Evolutionary conservation across 805 yeast genomes (phyloP).

Genomic region (Wickerhamiella dianesei): DNA sequence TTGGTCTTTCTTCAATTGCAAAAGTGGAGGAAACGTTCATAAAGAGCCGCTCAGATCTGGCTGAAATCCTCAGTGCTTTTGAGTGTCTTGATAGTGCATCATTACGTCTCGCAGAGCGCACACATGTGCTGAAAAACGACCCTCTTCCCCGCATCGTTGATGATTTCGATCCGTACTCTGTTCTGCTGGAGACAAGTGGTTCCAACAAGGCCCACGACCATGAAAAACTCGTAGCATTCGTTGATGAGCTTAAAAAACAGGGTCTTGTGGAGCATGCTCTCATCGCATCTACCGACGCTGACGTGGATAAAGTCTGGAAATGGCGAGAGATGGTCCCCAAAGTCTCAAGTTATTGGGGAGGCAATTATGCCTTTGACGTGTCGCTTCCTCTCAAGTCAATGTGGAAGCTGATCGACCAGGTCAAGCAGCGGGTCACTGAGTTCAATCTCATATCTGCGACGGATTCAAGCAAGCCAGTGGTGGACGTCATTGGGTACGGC

Average conservation of each 20-base stretch:
- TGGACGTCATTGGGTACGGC: constrained; percentile 88
- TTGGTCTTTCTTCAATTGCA: constrained; percentile 68
- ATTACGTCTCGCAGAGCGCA: constrained; percentile 24
- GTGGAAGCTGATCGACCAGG: constrained; percentile 71
- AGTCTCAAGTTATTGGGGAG: constrained; percentile 72
- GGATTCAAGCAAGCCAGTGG: constrained; percentile 52
- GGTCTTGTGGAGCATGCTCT: constrained; percentile 86
- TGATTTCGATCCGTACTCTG: constrained; percentile 51
- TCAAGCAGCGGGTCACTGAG: constrained; percentile 44
- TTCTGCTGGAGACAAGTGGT: constrained; percentile 91
- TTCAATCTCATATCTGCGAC: constrained; percentile 50
- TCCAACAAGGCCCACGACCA: constrained; percentile 88
- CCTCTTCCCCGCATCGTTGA: constrained; percentile 74
- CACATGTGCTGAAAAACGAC: constrained; percentile 36
- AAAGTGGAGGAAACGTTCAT: constrained; percentile 68
- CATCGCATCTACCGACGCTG: constrained; percentile 89
- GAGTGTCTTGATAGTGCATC: constrained; percentile 69
- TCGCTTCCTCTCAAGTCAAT: constrained; percentile 73
- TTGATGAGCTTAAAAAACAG: constrained; percentile 72
- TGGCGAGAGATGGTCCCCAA: constrained; percentile 96
- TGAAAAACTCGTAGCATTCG: constrained; percentile 70
- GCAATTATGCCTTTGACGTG: constrained; percentile 94
- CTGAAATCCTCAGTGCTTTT: constrained; percentile 80
- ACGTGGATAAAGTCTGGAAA: constrained; percentile 68
- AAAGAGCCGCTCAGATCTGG: constrained; percentile 61